Base-by-base conservation (phyloP, 2,329 filamentous ascomycete species). In the Paraphoma chrysanthemicola region DNA sequence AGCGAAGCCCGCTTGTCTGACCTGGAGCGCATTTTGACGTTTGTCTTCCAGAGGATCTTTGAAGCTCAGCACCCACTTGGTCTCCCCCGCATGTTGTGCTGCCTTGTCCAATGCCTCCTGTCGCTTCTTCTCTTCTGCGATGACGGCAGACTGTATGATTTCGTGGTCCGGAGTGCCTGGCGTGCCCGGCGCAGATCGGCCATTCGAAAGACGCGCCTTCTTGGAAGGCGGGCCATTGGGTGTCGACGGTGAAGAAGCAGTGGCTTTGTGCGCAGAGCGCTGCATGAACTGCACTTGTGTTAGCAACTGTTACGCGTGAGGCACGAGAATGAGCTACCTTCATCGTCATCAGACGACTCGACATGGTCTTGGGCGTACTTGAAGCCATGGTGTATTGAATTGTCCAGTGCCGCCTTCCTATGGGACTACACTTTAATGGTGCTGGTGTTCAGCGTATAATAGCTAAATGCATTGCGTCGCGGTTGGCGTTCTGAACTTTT, bases 331-430 rank as follows among this genome's bases (percentile, higher is more conserved):
- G 47, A 41, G 54, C 36, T 72, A 83, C 85, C 78, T 96, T 96
- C 93, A 97, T 97, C 38, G 91, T 93, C 72, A 96, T 83, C 46
- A 97, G 88, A 65, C 93, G 88, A 56, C 90, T 93, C 61, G 93
- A 97, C 88, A 96, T 93, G 44, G 83, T 84, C 77, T 90, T 90
- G 28, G 73, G 72, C 16, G 69, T 72, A 11, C 62, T 71, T 43
- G 69, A 63, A 16, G 70, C 64, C 72, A 76, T 76, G 3, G 8
- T 29, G 28, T 28, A 46, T 33, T 33, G 44, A 31, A n/a, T 23
- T 39, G 18, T 36, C 44, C 12, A 23, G 23, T 5, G 23, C 23
- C 23, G 23, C 5, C 23, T 23, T 23, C 5, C 23, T 23, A 23
- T 23, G 23, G 23, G 23, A 23, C 5, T 23, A 23, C 5, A 23